Conservation (phyloP, 108 stramenopile genomes). For the Asterionellopsis glacialis region DNA sequence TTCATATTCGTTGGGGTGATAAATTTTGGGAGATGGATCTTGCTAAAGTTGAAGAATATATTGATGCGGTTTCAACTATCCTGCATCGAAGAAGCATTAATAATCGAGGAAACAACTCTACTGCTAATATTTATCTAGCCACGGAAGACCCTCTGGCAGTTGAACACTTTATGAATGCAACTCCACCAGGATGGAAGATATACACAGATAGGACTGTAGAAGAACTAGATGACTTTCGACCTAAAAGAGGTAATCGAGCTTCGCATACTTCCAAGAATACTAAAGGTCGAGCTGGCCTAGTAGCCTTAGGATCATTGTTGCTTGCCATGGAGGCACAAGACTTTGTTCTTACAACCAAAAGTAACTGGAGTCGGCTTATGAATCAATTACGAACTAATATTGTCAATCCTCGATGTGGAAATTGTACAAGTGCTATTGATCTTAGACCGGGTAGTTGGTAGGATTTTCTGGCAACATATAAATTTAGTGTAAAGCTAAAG, state of each 20-base stretch:
- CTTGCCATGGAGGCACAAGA: constrained; percentile 50
- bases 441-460: constrained; percentile 40
- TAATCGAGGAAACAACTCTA: neutral
- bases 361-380: constrained; percentile 54
- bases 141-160: constrained; percentile 52
- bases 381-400: constrained; percentile 41
- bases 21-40: constrained; percentile 62
- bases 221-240: constrained; percentile 41
- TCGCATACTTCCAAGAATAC: constrained; percentile 37
- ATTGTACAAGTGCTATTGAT: constrained; percentile 37
- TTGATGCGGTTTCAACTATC: constrained; percentile 29
- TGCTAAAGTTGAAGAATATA: constrained; percentile 36
- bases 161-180: constrained; percentile 28
- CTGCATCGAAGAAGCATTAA: neutral
- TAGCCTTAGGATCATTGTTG: constrained; percentile 40
- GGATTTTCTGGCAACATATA: too few species aligned
- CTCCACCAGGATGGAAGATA: constrained; percentile 26
- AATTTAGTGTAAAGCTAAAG: too few species aligned
- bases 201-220: constrained; percentile 35
- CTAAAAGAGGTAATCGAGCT: constrained; percentile 39
- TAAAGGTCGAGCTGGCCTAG: constrained; percentile 42
- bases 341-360: constrained; percentile 49
- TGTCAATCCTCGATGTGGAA: constrained; percentile 34
- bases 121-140: constrained; percentile 49
- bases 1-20: constrained; percentile 67